These are phyloP conservation scores for Calvatia gigantea DNA, from an alignment of 768 basidiomycete species.

Conservation along the genomic window DNA sequence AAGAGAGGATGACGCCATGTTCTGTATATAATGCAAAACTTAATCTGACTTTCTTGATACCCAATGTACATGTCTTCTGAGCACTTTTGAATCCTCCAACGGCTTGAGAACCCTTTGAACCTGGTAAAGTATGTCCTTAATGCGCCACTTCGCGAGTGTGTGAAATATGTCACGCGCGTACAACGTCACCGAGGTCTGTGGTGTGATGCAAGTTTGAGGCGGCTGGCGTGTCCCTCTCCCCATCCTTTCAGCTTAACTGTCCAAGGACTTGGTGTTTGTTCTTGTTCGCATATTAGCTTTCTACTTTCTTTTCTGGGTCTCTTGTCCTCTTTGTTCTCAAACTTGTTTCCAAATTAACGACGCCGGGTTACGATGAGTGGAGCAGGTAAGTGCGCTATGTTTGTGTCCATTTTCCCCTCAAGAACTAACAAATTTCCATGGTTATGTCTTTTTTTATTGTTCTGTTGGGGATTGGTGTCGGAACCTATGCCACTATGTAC, in stretches of 20 bases:
- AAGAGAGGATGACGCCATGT: constrained; percentile 2
- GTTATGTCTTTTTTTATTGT: neutral
- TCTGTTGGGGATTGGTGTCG: neutral
- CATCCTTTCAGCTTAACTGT: too few species aligned
- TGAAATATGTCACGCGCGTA: constrained; percentile 10
- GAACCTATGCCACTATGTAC: neutral
- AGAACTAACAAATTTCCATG: neutral
- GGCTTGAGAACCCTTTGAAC: neutral
- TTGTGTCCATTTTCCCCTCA: neutral
- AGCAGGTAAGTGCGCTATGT: constrained; percentile 30
- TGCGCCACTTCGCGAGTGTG: neutral
- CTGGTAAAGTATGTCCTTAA: neutral
- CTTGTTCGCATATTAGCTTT: neutral
- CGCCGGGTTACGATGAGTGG: constrained; percentile 31
- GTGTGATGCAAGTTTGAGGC: neutral
- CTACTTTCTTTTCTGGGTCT: constrained; percentile 4
- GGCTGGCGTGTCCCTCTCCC: constrained; percentile 3
- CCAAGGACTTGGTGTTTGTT: too few species aligned
- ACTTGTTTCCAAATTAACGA: constrained; percentile 11
- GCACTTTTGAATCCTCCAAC: too few species aligned
- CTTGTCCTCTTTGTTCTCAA: neutral
- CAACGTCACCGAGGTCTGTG: constrained; percentile 13
- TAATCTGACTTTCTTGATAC: constrained; percentile 5
- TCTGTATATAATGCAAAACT: constrained; percentile 7
- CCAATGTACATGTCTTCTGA: neutral